Base-by-base conservation (phyloP, 768 basidiomycete species). In the Macrolepiota dolichaula region DNA sequence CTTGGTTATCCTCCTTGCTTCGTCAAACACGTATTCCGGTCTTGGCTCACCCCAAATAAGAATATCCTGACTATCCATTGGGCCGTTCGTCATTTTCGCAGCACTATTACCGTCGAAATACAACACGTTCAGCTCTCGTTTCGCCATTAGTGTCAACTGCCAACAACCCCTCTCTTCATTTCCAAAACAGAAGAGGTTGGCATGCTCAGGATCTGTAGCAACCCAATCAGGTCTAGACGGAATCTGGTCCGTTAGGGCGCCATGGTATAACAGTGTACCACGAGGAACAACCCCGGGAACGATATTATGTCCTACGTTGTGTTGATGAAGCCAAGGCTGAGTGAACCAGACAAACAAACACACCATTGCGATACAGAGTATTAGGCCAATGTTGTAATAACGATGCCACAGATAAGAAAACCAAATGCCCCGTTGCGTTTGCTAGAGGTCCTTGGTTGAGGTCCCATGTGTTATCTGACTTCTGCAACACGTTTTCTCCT, bases 81-180 rank as follows among this genome's bases (percentile, higher is more conserved):
- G 53, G 0, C 81, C 81, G 0, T 66, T 66, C 17, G 52, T 19
- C 68, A 80, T 69, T 56, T 81, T 82, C 0, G 74, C 76, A 0
- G 78, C 81, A 56, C 81, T 81, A 49, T 69, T 79, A 0, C 83
- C 82, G 55, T 85, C 83, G 47, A 84, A 84, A 62, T 84, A 83
- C 9, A 84, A 57, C 2, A 84, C 67, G 44, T 77, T 79, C 35
- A 84, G 66, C 0, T 79, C 68, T 1, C 79, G 74, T 4, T 71
- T 71, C 7, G 73, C 62, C 11, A 74, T 72, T 7, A 78, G 59
- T 6, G 78, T 80, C 17, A 79, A 68, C n/a, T 76, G 77, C 76
- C 77, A 78, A 61, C 77, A 77, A 3, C 73, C 73, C 6, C 44
- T 12, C 10, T 55, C 38, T n/a, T 44, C 46, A 32, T n/a, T 36